Base-by-base conservation (phyloP, 306 rosid species). In the Quercus rubra region DNA sequence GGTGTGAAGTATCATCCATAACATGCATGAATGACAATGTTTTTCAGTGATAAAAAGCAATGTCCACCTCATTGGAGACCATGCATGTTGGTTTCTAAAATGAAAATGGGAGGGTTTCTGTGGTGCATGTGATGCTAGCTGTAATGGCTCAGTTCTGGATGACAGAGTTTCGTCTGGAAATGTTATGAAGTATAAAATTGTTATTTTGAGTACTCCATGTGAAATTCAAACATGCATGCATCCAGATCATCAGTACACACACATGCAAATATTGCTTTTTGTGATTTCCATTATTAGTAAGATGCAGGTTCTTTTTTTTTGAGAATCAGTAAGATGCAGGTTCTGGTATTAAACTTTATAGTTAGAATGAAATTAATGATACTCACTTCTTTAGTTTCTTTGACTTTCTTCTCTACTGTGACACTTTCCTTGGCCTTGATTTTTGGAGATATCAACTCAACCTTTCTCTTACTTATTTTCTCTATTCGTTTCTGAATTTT, bases 381-480 rank as follows among this genome's bases (percentile, higher is more conserved):
- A 79, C 90, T 78, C 61, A 91, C 97, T 23, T 79, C 74, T 63
- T 87, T 92, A 73, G 30, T 68, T 88, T 91, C 92, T 89, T 86
- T 87, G 71, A 43, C 79, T 71, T 83, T 88, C 31, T 73, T 70
- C 18, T 77, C 86, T 6, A 28, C 7, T 38, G 67, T 2, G 25
- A 52, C 27, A 67, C 25, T 79, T 41, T 88, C 92, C 61, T 86
- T 81, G 76, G 82, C 72, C 91, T 82, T 90, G 62, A 83, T 27
- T 76, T 88, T 94, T 63, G 98, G 98, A 27, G 97, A 94, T 78
- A 94, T 67, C 78, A 94, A 69, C 71, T 92, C 93, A 82, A 92
- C 86, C 77, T 83, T 92, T 74, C 77, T 92, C 59, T 87, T 91
- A 77, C 83, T 85, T 25, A 86, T 64, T 74, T 85, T 91, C 84